Evolutionary conservation across 1,284 basidiomycete genomes (phyloP), one percentile per base, ranked within the genome.

Genomic region (Leccinum pachyderme): DNA sequence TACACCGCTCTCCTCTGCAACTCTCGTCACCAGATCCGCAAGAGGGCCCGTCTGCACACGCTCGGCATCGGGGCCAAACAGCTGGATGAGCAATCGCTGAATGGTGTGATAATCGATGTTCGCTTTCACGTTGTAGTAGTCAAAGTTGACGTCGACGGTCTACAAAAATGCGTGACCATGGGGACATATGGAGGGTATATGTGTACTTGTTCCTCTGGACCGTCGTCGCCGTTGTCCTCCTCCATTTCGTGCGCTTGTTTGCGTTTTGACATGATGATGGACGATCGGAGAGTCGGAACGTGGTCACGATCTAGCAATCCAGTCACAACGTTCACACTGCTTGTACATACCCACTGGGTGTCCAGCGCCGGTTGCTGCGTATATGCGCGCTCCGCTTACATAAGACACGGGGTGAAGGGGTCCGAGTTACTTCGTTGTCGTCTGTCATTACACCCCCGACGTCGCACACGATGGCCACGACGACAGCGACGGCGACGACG

Each of bases 61-160:
- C 50, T 90, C 83, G 0, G 91, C 84, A 70, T 96, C 94, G n/a
- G 82, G 76, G 12, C 89, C 85, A 61, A 96, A 86, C 7, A 94
- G 84, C 71, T 96, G 94, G 0, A 74, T 73, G 3, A 95, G 73
- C 4, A 97, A 81, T 0, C 89, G 82, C 65, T 94, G 93, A 68
- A 95, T 76, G 1, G 92, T 91, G 59, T 90, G 85, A 72, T 89
- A 95, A 76, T 98, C 94, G 57, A 92, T 79, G 47, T 81, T 79
- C 2, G 89, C 81, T 63, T 91, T 87, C 4, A 92, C 84, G 71
- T 91, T 87, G 79, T 91, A 93, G 71, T 95, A 97, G 64, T 95
- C 93, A 68, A 97, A 96, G 66, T 92, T 87, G 63, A 97, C 89
- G 71, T 96, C 83, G 68, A 91, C 77, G 73, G 86, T 27, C 4